Base-by-base conservation (phyloP, 768 basidiomycete species). In the Leccinum imitatum region DNA sequence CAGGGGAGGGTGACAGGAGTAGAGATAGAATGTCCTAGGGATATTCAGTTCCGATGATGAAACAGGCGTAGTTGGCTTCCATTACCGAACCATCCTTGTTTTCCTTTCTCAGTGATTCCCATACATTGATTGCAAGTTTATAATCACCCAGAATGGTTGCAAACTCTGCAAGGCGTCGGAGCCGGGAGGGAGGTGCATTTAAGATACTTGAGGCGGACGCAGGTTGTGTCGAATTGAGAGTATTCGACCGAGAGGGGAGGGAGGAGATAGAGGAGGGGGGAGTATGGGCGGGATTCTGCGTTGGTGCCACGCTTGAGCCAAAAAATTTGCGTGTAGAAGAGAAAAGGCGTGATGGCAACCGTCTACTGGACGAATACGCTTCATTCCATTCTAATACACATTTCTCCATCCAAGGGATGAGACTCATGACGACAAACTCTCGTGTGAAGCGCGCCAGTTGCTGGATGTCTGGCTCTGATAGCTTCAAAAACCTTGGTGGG, bases 401-500 rank as follows among this genome's bases (percentile, higher is more conserved):
- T 68, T 89, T 92, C 76, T 98, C 96, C 93, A 98, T 95, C 92
- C 92, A 98, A 1, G 95, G 95, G 3, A 98, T 73, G 50, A 98
- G 74, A 69, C 91, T 95, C 86, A 91, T 93, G 11, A 88, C 86
- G 4, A 93, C 80, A 65, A 98, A 89, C 72, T 97, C 95, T 50
- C 94, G 83, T 10, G 92, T 82, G 67, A 98, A 93, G 56, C 84
- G 83, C 0, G 86, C 86, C 6, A 87, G 83, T 65, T 85, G 82
- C 56, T 88, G 82, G 14, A 93, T 89, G 75, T 96, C 94, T 51
- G 76, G 75, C 66, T 93, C 86, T 9, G 77, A 79, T 77, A 95
- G 76, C 33, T 77, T 74, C 41, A 93, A 66, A 10, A 72, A 70
- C 53, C 74, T 75, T 14, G 71, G 62, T 23, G 61, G 54, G n/a